phyloP scores from a whole-genome alignment of 768 basidiomycete species.

The Boletus pseudopeckii region DNA sequence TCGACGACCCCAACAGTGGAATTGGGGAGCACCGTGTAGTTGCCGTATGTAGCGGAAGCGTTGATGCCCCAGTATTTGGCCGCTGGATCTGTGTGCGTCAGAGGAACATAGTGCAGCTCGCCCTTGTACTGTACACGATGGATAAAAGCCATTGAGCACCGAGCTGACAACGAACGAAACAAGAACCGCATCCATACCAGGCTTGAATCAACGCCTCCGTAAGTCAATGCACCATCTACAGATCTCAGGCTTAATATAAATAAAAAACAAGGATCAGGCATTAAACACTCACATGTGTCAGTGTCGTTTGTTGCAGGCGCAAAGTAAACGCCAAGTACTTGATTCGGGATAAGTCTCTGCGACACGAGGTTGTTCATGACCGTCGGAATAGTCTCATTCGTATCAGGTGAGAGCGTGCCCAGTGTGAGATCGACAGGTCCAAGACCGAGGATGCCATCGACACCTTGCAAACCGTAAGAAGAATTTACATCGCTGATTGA shows the following conservation, averaged over 20 bases:
- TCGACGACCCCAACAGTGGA: slow-evolving; percentile 29
- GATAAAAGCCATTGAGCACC: background rate
- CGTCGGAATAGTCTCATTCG: slow-evolving; percentile 16
- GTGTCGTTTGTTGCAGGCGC: background rate
- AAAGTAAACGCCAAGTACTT: slow-evolving; percentile 20
- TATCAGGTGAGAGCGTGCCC: slow-evolving; percentile 8
- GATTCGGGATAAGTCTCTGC: slow-evolving; percentile 13
- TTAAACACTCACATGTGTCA: no score
- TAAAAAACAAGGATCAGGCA: no score
- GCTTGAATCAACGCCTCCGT: slow-evolving; percentile 20
- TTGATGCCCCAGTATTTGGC: slow-evolving; percentile 30
- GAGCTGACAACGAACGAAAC: background rate
- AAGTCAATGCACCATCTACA: slow-evolving; percentile 27
- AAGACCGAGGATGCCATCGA: slow-evolving; percentile 21
- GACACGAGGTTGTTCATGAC: slow-evolving; percentile 22
- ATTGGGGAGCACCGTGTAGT: slow-evolving; percentile 7
- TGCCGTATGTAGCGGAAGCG: slow-evolving; percentile 12
- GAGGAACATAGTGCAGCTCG: slow-evolving; percentile 19
- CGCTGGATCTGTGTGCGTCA: slow-evolving; percentile 27
- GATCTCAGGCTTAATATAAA: background rate
- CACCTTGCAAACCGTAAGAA: slow-evolving; percentile 3
- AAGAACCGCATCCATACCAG: slow-evolving; percentile 12
- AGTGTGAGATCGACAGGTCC: no score
- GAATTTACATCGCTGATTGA: no score
- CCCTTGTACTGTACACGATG: slow-evolving; percentile 17